Conservation (phyloP, 1,284 basidiomycete genomes). For the Sporisorium sorghi region DNA sequence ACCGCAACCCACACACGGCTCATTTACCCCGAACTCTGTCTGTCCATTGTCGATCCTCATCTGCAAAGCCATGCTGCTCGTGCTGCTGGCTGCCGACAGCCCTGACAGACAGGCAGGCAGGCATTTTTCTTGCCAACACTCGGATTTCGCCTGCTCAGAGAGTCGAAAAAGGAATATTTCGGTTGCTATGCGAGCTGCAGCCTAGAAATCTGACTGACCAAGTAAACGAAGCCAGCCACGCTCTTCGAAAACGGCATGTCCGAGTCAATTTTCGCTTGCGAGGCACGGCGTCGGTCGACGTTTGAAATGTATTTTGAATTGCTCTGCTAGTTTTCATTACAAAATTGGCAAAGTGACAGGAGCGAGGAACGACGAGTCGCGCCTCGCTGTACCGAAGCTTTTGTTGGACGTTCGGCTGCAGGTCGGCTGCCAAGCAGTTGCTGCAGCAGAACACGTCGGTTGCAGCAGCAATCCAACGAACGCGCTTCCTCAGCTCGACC, state of each 20-base stretch:
- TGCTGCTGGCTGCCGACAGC: too few species aligned
- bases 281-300: conserved; percentile 4
- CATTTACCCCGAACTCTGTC: background rate
- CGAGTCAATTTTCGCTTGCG: conserved; percentile 8
- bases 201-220: too few species aligned
- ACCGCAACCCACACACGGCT: background rate
- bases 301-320: background rate
- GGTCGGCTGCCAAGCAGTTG: conserved; percentile 25
- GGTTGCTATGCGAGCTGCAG: conserved; percentile 40
- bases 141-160: too few species aligned
- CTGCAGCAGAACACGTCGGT: conserved; percentile 18
- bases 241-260: conserved; percentile 14
- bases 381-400: conserved; percentile 15
- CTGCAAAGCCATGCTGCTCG: too few species aligned
- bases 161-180: conserved; percentile 1
- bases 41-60: conserved; percentile 27
- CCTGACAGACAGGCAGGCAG: conserved; percentile 16
- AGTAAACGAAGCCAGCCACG: too few species aligned
- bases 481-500: conserved; percentile 15
- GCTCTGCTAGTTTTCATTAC: background rate
- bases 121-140: too few species aligned
- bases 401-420: conserved; percentile 22
- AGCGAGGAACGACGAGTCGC: conserved; percentile 11
- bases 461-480: conserved; percentile 8
- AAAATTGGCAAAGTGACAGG: background rate